These are phyloP conservation scores for Podaxis mareebaensis DNA, from an alignment of 768 basidiomycete species.

Conservation along the genomic window DNA sequence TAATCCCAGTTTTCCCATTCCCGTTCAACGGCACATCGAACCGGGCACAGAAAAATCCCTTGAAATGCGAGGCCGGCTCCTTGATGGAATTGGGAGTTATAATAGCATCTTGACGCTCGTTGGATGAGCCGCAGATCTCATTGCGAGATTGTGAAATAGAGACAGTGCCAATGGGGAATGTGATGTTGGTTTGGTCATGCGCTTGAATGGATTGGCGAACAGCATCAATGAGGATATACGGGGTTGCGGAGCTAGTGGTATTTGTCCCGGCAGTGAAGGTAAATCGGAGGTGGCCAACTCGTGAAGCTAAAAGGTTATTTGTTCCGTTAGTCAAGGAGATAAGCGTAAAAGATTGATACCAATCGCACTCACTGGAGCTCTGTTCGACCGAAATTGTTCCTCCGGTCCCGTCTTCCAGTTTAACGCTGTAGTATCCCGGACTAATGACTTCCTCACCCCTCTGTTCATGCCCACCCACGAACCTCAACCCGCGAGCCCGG, in stretches of 20 bases:
- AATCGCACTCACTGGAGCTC: conserved; percentile 52
- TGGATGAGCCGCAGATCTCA: conserved; percentile 11
- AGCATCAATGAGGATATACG: conserved; percentile 68
- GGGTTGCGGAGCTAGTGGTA: conserved; percentile 24
- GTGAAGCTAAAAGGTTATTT: conserved; percentile 51
- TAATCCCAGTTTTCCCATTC: background rate
- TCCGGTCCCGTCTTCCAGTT: conserved; percentile 52
- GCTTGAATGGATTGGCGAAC: conserved; percentile 63
- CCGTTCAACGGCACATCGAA: conserved; percentile 36
- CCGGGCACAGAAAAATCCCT: conserved; percentile 60
- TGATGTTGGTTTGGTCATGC: conserved; percentile 42
- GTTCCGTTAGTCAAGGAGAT: background rate
- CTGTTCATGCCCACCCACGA: conserved; percentile 52
- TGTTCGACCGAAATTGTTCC: conserved; percentile 57
- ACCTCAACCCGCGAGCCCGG: background rate
- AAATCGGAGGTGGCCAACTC: conserved; percentile 74
- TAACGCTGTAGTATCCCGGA: conserved; percentile 57
- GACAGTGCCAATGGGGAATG: conserved; percentile 55
- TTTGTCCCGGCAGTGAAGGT: conserved; percentile 45
- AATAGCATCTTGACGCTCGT: conserved; percentile 32
- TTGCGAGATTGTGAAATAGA: conserved; percentile 32
- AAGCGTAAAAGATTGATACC: background rate
- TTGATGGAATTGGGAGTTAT: conserved; percentile 53
- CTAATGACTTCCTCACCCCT: conserved; percentile 54
- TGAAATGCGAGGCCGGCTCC: conserved; percentile 39